Percentiles rank a stretch among this genome's conserved stretches.
phyloP scores from a whole-genome alignment of 1,284 basidiomycete genomes.

The Boletus mariae region DNA sequence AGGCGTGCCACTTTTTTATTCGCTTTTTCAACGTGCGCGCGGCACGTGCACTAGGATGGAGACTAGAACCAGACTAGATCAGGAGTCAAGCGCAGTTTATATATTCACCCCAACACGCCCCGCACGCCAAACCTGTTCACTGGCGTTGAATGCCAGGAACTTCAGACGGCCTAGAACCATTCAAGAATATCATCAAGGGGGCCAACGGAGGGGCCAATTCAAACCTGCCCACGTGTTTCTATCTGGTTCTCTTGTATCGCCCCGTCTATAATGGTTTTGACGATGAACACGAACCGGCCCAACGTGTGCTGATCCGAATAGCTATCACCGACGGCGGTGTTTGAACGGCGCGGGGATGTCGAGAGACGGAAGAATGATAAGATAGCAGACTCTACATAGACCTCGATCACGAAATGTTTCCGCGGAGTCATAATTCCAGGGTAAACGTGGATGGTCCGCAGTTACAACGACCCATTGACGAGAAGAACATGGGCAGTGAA shows the following conservation, averaged over 20 bases:
- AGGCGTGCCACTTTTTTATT: slow-evolving; percentile 16
- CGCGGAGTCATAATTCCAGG: slow-evolving; percentile 20
- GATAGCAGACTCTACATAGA: slow-evolving; percentile 19
- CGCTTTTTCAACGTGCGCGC: background rate
- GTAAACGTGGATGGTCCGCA: slow-evolving; percentile 1
- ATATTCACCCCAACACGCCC: background rate
- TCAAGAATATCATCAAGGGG: background rate
- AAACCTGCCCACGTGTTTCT: background rate
- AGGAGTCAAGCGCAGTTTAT: background rate
- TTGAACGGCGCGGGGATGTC: background rate
- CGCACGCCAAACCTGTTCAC: slow-evolving; percentile 14
- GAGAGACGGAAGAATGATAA: background rate
- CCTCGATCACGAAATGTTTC: slow-evolving; percentile 20
- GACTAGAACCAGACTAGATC: background rate
- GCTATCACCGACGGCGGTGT: background rate
- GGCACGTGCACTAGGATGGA: slow-evolving; percentile 17
- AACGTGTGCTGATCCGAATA: background rate
- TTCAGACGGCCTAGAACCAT: background rate
- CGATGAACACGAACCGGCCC: background rate
- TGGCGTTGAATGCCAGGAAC: slow-evolving; percentile 12
- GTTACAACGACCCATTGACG: background rate
- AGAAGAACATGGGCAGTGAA: background rate
- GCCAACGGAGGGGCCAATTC: background rate
- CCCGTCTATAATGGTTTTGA: background rate
- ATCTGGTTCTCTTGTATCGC: background rate